These are phyloP conservation scores for Triangularia setosa DNA, from an alignment of 2,329 filamentous ascomycete species.

Conservation along the genomic window DNA sequence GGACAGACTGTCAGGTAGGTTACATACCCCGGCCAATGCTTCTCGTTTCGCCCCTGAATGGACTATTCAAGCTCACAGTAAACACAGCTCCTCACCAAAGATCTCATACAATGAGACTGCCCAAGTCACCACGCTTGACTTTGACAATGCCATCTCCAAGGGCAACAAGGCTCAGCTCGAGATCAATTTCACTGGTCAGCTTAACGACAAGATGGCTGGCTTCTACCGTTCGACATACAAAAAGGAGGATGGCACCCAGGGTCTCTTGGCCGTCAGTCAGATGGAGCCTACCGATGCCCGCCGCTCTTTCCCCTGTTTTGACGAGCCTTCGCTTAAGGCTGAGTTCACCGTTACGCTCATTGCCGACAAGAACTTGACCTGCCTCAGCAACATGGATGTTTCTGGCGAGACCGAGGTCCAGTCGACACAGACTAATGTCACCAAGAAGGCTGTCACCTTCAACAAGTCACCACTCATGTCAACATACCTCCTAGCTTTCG, in stretches of 20 bases:
- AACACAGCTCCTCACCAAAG: slow-evolving; percentile 58
- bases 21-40: slow-evolving; percentile 10
- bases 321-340: slow-evolving; percentile 91
- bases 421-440: slow-evolving; percentile 56
- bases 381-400: slow-evolving; percentile 95
- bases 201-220: slow-evolving; percentile 88
- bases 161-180: slow-evolving; percentile 74
- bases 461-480: slow-evolving; percentile 93
- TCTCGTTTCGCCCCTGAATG: slow-evolving; percentile 15
- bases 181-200: slow-evolving; percentile 69
- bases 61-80: slow-evolving; percentile 13
- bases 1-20: slow-evolving; percentile 48
- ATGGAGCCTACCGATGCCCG: slow-evolving; percentile 96
- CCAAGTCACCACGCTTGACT: slow-evolving; percentile 78
- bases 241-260: slow-evolving; percentile 70
- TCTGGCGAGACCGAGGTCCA: slow-evolving; percentile 70
- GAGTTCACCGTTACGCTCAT: slow-evolving; percentile 88
- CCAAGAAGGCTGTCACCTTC: slow-evolving; percentile 86
- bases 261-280: slow-evolving; percentile 84
- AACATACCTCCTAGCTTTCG: slow-evolving; percentile 90
- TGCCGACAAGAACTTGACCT: slow-evolving; percentile 85
- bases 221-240: slow-evolving; percentile 93
- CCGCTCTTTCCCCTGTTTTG: slow-evolving; percentile 91
- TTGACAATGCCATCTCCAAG: slow-evolving; percentile 67
- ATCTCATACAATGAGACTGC: slow-evolving; percentile 72